Percentiles rank a stretch among this genome's conserved stretches.
Conservation (phyloP, 192 early-diverging fungal genomes). For the Podila verticillata region DNA sequence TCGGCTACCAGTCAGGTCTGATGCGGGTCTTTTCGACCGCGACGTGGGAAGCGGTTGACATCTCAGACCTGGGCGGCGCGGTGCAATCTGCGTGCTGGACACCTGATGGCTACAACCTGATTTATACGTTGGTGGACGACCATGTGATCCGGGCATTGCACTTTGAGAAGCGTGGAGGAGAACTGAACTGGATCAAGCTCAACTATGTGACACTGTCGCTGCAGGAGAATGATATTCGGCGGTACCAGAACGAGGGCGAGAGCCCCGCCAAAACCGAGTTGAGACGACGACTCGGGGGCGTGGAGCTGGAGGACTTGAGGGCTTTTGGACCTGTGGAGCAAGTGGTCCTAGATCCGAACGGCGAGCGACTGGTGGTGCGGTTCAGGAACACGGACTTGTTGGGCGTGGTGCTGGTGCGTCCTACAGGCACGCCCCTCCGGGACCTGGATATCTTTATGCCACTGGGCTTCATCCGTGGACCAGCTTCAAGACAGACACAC, state of each 20-base stretch:
- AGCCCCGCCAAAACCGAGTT: neutral
- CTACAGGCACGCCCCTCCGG: slow-evolving; percentile 28
- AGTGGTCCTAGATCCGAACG: slow-evolving; percentile 60
- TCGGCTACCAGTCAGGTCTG: slow-evolving; percentile 23
- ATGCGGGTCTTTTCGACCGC: slow-evolving; percentile 23
- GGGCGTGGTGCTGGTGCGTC: slow-evolving; percentile 51
- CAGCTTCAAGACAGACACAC: slow-evolving; percentile 14
- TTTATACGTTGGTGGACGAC: slow-evolving; percentile 61
- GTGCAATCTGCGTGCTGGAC: slow-evolving; percentile 67
- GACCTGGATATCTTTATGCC: slow-evolving; percentile 42
- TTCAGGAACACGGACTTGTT: slow-evolving; percentile 61
- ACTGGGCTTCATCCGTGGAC: slow-evolving; percentile 33
- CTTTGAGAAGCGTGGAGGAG: slow-evolving; percentile 35
- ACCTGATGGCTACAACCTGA: slow-evolving; percentile 64
- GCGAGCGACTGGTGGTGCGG: slow-evolving; percentile 61
- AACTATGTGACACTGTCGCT: slow-evolving; percentile 22
- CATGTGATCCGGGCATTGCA: slow-evolving; percentile 50
- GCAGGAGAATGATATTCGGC: slow-evolving; percentile 16
- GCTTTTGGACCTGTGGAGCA: slow-evolving; percentile 60
- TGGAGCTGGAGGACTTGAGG: slow-evolving; percentile 5
- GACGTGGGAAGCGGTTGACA: slow-evolving; percentile 32
- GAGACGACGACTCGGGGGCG: slow-evolving; percentile 4
- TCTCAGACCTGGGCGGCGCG: slow-evolving; percentile 31
- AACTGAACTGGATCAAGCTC: slow-evolving; percentile 33
- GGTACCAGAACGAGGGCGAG: slow-evolving; percentile 7